Evolutionary conservation across 2,329 filamentous ascomycete genomes (phyloP), one percentile per base, ranked within the genome.

Genomic region (Aciculosporium take): DNA sequence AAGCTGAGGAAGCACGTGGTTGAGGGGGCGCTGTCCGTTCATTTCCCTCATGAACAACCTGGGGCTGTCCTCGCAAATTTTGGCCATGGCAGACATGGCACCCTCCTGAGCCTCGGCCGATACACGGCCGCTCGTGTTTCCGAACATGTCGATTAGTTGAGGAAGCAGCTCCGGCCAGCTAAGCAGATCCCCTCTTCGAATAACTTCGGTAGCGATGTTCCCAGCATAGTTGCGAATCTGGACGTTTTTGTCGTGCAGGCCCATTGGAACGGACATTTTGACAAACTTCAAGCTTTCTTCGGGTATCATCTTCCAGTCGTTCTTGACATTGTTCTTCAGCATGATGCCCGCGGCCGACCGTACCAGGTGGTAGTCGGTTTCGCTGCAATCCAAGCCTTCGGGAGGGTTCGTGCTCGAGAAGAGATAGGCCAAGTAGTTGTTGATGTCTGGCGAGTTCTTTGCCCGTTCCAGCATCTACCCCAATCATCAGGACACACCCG

Each of bases 11-110:
- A 96, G 80, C 35, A 98, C 77, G 53, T 87, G 81, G 57, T 83
- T 82, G 45, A 96, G 74, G 2, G 91, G 91, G 43, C 87, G 75
- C 61, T 95, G 81, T 46, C 87, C 86, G 55, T 87, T 79, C 58
- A 94, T 85, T 48, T 94, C 85, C 52, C 81, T 79, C 62, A 94
- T 86, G 41, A 98, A 68, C 45, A 85, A 71, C 57, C 83, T 86
- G 55, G 77, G 80, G 64, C 94, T 95, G 64, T 98, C 91, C 63
- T 98, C 91, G 63, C 91, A 98, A 46, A 98, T 88, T 68, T 96
- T 96, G 58, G 82, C 69, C 61, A 98, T 70, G 37, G 91, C 88
- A 37, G 84, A 78, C 83, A 96, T 94, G 51, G 86, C 88, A 46
- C 88, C 88, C 59, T 98, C 89, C 57, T 95, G 87, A 10, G 81